Evolutionary conservation across 2,329 filamentous ascomycete genomes (phyloP).

Genomic region (Lasiodiplodia citricola): DNA sequence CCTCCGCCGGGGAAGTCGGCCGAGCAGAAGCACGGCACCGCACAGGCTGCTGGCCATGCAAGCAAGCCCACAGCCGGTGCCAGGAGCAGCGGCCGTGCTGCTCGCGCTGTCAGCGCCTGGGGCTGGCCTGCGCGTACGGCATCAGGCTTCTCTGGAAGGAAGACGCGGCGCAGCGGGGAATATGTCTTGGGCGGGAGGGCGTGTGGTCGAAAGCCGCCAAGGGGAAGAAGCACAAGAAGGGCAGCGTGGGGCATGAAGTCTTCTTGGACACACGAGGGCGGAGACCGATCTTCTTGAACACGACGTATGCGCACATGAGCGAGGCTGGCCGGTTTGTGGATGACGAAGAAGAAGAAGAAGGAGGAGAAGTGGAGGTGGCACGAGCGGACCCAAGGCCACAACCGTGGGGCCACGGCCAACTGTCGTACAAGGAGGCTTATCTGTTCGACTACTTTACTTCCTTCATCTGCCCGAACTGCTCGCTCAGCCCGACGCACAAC

Average conservation of each 20-base stretch:
- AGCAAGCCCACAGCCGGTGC: slow-evolving; percentile 40
- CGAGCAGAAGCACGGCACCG: slow-evolving; percentile 13
- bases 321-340: background rate
- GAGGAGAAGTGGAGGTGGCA: background rate
- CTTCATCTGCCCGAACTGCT: slow-evolving; percentile 39
- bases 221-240: background rate
- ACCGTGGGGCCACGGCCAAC: background rate
- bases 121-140: slow-evolving; percentile 33
- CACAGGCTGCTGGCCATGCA: slow-evolving; percentile 30
- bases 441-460: slow-evolving; percentile 36
- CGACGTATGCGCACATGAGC: slow-evolving; percentile 32
- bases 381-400: background rate
- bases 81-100: slow-evolving; percentile 40
- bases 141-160: slow-evolving; percentile 39
- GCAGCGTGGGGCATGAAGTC: slow-evolving; percentile 10
- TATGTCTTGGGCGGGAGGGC: slow-evolving; percentile 28
- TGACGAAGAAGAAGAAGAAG: background rate
- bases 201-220: slow-evolving; percentile 25
- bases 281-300: slow-evolving; percentile 34
- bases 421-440: slow-evolving; percentile 23
- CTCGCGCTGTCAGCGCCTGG: slow-evolving; percentile 35
- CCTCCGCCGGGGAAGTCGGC: background rate
- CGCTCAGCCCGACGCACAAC: slow-evolving; percentile 36
- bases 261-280: slow-evolving; percentile 36
- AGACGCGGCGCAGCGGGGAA: slow-evolving; percentile 37